Evolutionary conservation across 1,139 yeast genomes (phyloP).

Genomic region (Cylindricascospora bacillispora): DNA sequence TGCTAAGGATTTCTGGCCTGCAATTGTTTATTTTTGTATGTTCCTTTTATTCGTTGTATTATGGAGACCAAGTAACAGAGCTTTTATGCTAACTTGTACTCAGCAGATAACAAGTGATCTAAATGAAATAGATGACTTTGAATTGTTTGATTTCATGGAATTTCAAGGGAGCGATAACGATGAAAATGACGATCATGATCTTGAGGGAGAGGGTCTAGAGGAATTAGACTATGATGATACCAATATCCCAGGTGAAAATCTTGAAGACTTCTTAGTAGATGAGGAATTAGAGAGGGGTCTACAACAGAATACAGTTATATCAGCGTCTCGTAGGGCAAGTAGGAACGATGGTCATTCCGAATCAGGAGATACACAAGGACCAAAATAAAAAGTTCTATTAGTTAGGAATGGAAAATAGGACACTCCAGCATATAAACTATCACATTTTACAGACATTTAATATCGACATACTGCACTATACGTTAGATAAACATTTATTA

Average conservation of each 20-base stretch:
- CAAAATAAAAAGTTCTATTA: no score
- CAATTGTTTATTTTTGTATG: constrained; percentile 68
- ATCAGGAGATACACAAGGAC: no score
- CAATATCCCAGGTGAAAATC: not conserved
- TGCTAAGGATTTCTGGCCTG: constrained; percentile 84
- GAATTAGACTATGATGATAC: not conserved
- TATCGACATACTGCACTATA: no score
- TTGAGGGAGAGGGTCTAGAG: not conserved
- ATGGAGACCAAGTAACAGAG: constrained; percentile 94
- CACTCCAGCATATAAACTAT: no score
- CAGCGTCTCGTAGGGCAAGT: no score
- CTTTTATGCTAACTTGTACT: constrained; percentile 84
- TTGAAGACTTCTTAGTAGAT: constrained; percentile 2
- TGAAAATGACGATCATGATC: constrained; percentile 1
- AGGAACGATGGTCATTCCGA: no score
- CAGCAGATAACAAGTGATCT: constrained; percentile 77
- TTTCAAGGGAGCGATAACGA: not conserved
- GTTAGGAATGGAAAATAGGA: no score
- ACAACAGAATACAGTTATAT: no score
- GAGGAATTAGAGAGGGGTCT: not conserved
- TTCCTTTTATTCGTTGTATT: constrained; percentile 74
- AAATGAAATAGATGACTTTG: constrained; percentile 54
- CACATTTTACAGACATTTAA: no score
- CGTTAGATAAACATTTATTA: no score
- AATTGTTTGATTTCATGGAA: constrained; percentile 26